Conservation (phyloP, 176 grass and related monocot species). For the Musa itinerans region DNA sequence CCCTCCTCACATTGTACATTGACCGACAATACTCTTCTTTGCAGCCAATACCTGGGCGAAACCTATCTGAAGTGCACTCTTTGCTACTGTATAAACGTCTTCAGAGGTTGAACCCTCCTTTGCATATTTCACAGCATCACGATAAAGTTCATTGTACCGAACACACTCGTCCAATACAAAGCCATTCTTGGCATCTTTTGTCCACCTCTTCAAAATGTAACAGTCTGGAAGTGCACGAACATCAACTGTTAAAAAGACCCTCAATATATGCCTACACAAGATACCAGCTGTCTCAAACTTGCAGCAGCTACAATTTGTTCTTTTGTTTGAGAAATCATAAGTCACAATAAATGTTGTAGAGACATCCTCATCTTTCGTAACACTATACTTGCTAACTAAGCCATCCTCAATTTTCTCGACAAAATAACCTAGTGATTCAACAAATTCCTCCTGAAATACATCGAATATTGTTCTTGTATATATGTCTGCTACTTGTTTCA, state of each 20-base stretch:
- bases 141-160: conserved; percentile 45
- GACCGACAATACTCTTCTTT: conserved; percentile 42
- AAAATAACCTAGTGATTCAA: conserved; percentile 45
- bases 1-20: conserved; percentile 21
- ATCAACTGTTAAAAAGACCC: conserved; percentile 54
- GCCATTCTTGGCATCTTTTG: conserved; percentile 59
- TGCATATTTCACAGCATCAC: conserved; percentile 55
- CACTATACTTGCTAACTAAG: conserved; percentile 31
- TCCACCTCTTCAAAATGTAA: conserved; percentile 65
- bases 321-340: conserved; percentile 36
- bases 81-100: conserved; percentile 39
- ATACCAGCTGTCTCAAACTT: conserved; percentile 52
- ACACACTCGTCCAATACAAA: conserved; percentile 52
- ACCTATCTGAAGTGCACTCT: conserved; percentile 44
- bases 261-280: conserved; percentile 50
- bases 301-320: conserved; percentile 43
- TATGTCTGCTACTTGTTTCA: conserved; percentile 39
- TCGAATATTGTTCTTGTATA: conserved; percentile 44
- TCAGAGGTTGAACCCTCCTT: conserved; percentile 52
- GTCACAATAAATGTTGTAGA: conserved; percentile 26
- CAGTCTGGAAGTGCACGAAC: conserved; percentile 41
- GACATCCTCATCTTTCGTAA: conserved; percentile 30
- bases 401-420: conserved; percentile 39
- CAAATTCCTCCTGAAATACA: conserved; percentile 52
- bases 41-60: conserved; percentile 44